Conservation (phyloP, 1,284 basidiomycete species). For the Ustilago xerochloae region DNA sequence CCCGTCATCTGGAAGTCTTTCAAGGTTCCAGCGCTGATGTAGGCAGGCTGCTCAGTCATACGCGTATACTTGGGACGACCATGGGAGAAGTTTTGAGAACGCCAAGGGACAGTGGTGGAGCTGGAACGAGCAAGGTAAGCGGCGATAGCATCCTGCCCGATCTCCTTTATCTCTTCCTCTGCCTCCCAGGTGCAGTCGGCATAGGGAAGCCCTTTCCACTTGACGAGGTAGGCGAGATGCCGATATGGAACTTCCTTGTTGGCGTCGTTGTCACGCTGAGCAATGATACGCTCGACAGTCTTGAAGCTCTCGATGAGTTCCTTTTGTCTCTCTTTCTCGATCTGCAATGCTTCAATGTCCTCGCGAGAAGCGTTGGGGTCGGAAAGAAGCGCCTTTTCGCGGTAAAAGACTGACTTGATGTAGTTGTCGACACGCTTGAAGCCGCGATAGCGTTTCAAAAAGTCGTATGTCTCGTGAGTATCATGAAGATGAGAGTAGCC, state of each 20-base stretch:
- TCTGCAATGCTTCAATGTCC: slow-evolving; percentile 81
- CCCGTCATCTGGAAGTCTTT: slow-evolving; percentile 99
- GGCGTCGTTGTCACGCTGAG: slow-evolving; percentile 78
- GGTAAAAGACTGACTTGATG: slow-evolving; percentile 81
- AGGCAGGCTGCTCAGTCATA: slow-evolving; percentile 89
- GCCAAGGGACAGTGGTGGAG: slow-evolving; percentile 85
- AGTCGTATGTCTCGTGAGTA: slow-evolving; percentile 95
- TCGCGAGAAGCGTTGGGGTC: slow-evolving; percentile 81
- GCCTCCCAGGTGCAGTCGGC: slow-evolving; percentile 95
- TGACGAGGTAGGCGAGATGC: slow-evolving; percentile 89
- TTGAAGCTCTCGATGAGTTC: slow-evolving; percentile 91
- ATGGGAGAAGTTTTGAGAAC: slow-evolving; percentile 79
- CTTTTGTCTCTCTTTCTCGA: slow-evolving; percentile 88
- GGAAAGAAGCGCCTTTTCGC: slow-evolving; percentile 78
- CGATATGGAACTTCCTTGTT: slow-evolving; percentile 73
- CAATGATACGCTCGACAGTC: slow-evolving; percentile 89
- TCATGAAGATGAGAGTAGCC: slow-evolving; percentile 74
- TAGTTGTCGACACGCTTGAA: slow-evolving; percentile 99
- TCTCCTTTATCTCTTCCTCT: slow-evolving; percentile 77
- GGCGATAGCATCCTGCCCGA: slow-evolving; percentile 77
- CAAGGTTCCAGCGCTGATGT: slow-evolving; percentile 80
- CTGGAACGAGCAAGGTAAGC: slow-evolving; percentile 82
- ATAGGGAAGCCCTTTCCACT: slow-evolving; percentile 95
- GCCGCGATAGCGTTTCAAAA: slow-evolving; percentile 85
- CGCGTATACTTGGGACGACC: slow-evolving; percentile 85